Percentiles rank a stretch among this genome's conserved stretches.
phyloP scores from a whole-genome alignment of 2,329 filamentous ascomycete genomes.

The Botrytis hyacinthi region DNA sequence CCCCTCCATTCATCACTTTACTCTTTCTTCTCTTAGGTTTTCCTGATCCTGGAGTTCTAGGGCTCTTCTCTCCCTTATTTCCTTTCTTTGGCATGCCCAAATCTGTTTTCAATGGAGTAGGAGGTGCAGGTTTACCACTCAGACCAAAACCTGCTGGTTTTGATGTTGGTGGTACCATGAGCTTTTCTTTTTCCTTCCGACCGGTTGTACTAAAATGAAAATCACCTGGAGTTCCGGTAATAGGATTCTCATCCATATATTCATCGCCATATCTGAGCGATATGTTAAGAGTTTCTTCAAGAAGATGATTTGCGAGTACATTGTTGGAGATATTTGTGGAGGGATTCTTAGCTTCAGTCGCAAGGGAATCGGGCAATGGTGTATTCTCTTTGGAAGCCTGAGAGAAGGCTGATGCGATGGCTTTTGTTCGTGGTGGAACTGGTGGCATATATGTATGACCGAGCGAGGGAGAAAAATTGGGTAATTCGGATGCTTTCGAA shows the following conservation, averaged over 20 bases:
- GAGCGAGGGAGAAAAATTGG: constrained; percentile 51
- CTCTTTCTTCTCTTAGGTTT: constrained; percentile 44
- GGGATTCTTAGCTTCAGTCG: constrained; percentile 21
- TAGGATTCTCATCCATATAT: constrained; percentile 67
- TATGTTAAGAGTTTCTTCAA: constrained; percentile 57
- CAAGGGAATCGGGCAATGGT: constrained; percentile 45
- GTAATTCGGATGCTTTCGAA: constrained; percentile 37
- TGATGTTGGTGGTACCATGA: constrained; percentile 27
- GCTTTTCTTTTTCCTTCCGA: constrained; percentile 40
- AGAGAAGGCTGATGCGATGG: constrained; percentile 29
- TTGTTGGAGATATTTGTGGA: constrained; percentile 24
- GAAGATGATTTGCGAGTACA: constrained; percentile 33
- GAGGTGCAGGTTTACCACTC: constrained; percentile 22
- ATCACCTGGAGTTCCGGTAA: constrained; percentile 63
- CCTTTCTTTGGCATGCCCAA: constrained; percentile 34
- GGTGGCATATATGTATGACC: constrained; percentile 41
- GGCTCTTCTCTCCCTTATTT: constrained; percentile 36
- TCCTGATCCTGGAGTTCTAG: constrained; percentile 36
- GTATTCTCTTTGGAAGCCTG: constrained; percentile 42
- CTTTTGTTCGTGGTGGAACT: constrained; percentile 25
- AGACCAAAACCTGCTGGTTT: constrained; percentile 27
- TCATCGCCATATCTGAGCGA: constrained; percentile 61
- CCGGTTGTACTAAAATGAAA: constrained; percentile 64
- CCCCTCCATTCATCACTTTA: constrained; percentile 25
- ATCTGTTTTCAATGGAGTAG: constrained; percentile 32